Base-by-base conservation (phyloP, 352 stramenopile genomes). In the Pythium aphanidermatum region DNA sequence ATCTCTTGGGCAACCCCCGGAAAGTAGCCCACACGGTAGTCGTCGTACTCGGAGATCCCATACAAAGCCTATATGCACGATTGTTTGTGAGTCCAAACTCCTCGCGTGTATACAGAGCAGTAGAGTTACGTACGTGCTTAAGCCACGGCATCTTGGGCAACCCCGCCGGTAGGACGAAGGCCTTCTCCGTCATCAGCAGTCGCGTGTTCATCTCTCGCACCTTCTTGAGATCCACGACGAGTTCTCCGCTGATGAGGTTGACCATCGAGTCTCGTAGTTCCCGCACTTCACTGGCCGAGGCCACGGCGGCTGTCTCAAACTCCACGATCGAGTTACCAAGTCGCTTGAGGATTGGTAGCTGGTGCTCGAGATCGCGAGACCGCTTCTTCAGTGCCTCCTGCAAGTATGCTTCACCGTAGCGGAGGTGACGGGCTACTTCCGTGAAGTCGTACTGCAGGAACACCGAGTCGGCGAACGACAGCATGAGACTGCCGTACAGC, bases 361-460 rank as follows among this genome's bases (percentile, higher is more conserved):
- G 30, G 8, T 51, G 24, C 37, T 46, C 19, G 14, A 23, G 24
- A 24, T 29, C 35, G 17, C 49, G 49, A n/a, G 58, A 56, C 23
- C 66, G 47, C 10, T 52, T 65, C 28, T 31, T 38, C n/a, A 92
- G 49, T 5, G 70, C 75, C 23, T 65, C 46, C 3, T 63, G 40
- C 6, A 92, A 36, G 28, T 86, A 73, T 23, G 63, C 56, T 34
- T 92, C 70, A 12, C 75, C 80, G 26, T 68, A 56, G 10, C 77
- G 77, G 19, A 92, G 45, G 24, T 90, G 75, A 5, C 77, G 74
- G 3, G 80, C 79, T 14, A 89, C 59, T 44, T 90, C 80, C 0
- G 67, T 83, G 52, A 92, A 92, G 51, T 92, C 80, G 57, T 92
- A 92, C 55, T 84, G 80, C 13, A 92, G 27, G 31, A 92, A 92